Base-by-base conservation (phyloP, 106 monocot genomes). In the Platanthera zijinensis region DNA sequence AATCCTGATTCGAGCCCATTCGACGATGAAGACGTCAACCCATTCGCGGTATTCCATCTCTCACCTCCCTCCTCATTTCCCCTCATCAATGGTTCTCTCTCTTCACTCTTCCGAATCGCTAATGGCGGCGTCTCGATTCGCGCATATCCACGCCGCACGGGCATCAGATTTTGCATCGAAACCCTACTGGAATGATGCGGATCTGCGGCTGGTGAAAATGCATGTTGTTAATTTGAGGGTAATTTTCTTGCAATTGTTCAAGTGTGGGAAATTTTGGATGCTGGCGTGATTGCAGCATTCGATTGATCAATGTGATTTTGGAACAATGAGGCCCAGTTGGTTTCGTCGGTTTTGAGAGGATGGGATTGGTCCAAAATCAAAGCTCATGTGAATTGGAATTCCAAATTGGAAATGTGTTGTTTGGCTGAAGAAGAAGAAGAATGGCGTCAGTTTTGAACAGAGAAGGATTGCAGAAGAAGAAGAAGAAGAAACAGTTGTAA, bases 1-100 rank as follows among this genome's bases (percentile, higher is more conserved):
- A 71, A 49, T 48, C 70, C 48, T 48, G 48, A 71, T 71, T 48
- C 70, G 13, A 71, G 48, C 48, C 17, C 45, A 13, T 48, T 71
- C 9, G 48, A 71, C 18, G 70, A 71, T 8, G 70, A 67, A 39
- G 12, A 71, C 48, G 70, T 71, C 17, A 71, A 71, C n/a, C 70
- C 70, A 21, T 71, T 71, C 70, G 13, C 70, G 45, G 70, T 71
- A 67, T 67, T 67, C 32, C 32, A 67, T 67, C 67, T 67, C 10
- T 67, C 12, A 8, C 2, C 12, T 10, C 67, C 59, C 19, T 12
- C 59, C 6, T 21, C 56, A 56, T 56, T 56, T 56, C n/a, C 56
- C n/a, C n/a, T 56, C 13, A 5, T 56, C 13, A 5, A 56, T 56
- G 59, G 21, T 61, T 61, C 8, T 21, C 21, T 39, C 13, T 61